Evolutionary conservation across 306 rosid genomes (phyloP).

Genomic region (Castanospermum australe): DNA sequence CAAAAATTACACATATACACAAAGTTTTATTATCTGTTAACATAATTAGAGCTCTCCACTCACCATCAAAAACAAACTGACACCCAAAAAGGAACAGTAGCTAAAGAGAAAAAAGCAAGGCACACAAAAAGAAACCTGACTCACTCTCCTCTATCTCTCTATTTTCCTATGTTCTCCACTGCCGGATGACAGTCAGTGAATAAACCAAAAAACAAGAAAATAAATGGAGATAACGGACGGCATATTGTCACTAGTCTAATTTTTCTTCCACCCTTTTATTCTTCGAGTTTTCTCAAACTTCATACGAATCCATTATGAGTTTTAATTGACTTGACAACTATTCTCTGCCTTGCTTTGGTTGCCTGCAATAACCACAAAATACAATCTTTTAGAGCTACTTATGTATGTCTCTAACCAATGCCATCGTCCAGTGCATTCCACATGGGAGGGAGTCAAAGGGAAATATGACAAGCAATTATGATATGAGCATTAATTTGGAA

Average conservation of each 20-base stretch:
- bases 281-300: not conserved
- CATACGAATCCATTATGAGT: not conserved
- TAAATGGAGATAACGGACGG: not conserved
- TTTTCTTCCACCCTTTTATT: not conserved
- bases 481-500: not conserved
- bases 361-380: conserved; percentile 26
- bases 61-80: not conserved
- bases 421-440: not conserved
- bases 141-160: not conserved
- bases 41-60: not conserved
- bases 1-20: not conserved
- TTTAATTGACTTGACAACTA: not conserved
- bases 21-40: not conserved
- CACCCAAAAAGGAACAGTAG: not conserved
- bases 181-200: not conserved
- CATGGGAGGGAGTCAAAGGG: no score
- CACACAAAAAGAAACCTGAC: not conserved
- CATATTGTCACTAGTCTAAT: not conserved
- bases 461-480: no score
- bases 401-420: not conserved
- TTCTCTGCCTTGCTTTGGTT: conserved; percentile 28
- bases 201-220: not conserved
- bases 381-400: not conserved
- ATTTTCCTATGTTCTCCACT: not conserved
- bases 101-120: not conserved